phyloP scores from a whole-genome alignment of 108 stramenopile genomes.

The Cylindrotheca closterium region DNA sequence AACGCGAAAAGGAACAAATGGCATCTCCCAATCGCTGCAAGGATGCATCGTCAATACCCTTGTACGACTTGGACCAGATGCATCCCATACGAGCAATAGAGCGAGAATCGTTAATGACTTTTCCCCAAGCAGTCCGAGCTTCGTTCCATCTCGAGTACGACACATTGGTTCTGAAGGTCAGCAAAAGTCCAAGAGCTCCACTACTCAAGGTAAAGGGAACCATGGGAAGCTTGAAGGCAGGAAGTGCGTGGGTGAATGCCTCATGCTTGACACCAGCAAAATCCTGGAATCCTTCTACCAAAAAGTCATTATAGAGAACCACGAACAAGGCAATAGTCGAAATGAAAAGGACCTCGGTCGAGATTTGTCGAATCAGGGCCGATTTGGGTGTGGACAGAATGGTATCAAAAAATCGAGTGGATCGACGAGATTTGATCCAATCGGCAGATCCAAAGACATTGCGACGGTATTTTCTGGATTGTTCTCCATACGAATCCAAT shows the following conservation, averaged over 20 bases:
- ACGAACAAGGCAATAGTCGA: conserved; percentile 33
- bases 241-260: conserved; percentile 8
- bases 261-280: conserved; percentile 5
- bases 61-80: conserved; percentile 28
- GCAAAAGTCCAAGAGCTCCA: conserved; percentile 59
- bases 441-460: conserved; percentile 41
- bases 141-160: conserved; percentile 63
- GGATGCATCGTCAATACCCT: conserved; percentile 4
- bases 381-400: conserved; percentile 33
- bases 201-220: conserved; percentile 60
- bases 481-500: conserved; percentile 37
- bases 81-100: conserved; percentile 54
- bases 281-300: conserved; percentile 11
- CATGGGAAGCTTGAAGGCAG: conserved; percentile 44
- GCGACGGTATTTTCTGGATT: conserved; percentile 41
- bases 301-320: conserved; percentile 33
- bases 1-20: conserved; percentile 41
- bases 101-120: conserved; percentile 41
- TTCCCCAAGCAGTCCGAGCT: conserved; percentile 55
- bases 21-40: conserved; percentile 40
- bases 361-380: conserved; percentile 50
- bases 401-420: conserved; percentile 42
- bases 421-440: conserved; percentile 45
- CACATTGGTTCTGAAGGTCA: conserved; percentile 74
- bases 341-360: conserved; percentile 37